Evolutionary conservation across 768 basidiomycete species (phyloP), one percentile per base, ranked within the genome.

Genomic region (Pleurotus tuber-regium): DNA sequence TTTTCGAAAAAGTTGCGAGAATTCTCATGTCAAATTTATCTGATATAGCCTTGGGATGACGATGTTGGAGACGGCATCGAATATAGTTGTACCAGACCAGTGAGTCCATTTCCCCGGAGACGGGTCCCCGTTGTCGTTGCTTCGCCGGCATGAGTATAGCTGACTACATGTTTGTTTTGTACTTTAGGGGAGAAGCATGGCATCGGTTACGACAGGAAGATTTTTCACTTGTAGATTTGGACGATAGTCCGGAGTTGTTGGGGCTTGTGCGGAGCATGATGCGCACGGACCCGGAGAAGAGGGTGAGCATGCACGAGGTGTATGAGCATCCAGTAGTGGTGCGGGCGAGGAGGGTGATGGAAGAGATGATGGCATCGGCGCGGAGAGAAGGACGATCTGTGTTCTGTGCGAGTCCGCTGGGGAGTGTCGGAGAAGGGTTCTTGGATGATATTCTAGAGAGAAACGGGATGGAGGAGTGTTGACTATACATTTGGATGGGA

Each of bases 41-140:
- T 42, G 28, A 53, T 57, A 61, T 49, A 95, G 95, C 71, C 80
- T 99, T 65, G 97, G 97, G 51, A 90, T 98, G 80, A 89, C 91
- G 56, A 84, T 98, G 71, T 80, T 99, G 48, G 97, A 99, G 77
- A 87, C 92, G 50, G 89, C 95, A 47, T 82, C 92, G 56, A 99
- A 99, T 64, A 93, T 98, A 61, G 83, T 97, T 46, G 92, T 99
- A 40, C 97, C 97, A 69, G 93, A 94, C 72, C 94, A 89, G 92
- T 92, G 63, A 77, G 93, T 83, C n/a, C n/a, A n/a, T n/a, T n/a
- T n/a, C n/a, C n/a, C n/a, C n/a, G n/a, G n/a, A n/a, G n/a, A n/a
- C n/a, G n/a, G n/a, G 50, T 57, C 55, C 55, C 54, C 41, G 50
- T 52, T 54, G 59, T 58, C 52, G 61, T 55, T 54, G 54, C 49